These are phyloP conservation scores for Barnettozyma vustinii DNA, from an alignment of 805 yeast genomes.

Conservation along the genomic window DNA sequence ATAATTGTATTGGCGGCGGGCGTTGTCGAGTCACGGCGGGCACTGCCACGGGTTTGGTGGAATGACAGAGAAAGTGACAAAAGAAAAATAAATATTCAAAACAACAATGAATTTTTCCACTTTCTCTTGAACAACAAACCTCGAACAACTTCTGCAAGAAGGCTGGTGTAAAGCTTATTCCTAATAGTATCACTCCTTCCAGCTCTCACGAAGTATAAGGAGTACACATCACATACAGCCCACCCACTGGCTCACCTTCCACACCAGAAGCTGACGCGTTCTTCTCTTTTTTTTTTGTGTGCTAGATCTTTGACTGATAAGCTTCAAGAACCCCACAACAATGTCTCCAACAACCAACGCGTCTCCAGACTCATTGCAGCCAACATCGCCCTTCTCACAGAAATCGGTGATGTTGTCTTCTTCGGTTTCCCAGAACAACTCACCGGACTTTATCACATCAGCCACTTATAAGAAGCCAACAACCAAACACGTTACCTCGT, in stretches of 20 bases:
- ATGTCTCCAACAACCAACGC: conserved; percentile 5
- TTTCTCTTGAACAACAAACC: not conserved
- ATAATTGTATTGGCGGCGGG: no score
- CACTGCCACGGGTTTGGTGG: conserved; percentile 1
- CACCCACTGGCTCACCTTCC: not conserved
- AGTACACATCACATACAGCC: not conserved
- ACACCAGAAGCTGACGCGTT: not conserved
- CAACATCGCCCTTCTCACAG: conserved; percentile 25
- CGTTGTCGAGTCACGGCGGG: not conserved
- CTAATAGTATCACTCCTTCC: not conserved
- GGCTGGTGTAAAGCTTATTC: not conserved
- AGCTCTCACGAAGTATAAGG: not conserved
- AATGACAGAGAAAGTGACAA: not conserved
- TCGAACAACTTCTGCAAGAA: not conserved
- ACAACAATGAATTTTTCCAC: not conserved
- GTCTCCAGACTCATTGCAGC: conserved; percentile 23
- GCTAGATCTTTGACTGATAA: conserved; percentile 2
- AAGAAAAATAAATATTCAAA: not conserved
- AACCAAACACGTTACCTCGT: conserved; percentile 26
- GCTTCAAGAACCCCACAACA: not conserved
- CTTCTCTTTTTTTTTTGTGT: no score
- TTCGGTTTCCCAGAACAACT: conserved; percentile 13
- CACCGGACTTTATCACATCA: conserved; percentile 23
- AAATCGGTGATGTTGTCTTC: conserved; percentile 14
- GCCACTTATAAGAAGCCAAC: conserved; percentile 25